Evolutionary conservation across 2,329 filamentous ascomycete genomes (phyloP), one percentile per base, ranked within the genome.

Genomic region (Arachnopeziza araneosa): DNA sequence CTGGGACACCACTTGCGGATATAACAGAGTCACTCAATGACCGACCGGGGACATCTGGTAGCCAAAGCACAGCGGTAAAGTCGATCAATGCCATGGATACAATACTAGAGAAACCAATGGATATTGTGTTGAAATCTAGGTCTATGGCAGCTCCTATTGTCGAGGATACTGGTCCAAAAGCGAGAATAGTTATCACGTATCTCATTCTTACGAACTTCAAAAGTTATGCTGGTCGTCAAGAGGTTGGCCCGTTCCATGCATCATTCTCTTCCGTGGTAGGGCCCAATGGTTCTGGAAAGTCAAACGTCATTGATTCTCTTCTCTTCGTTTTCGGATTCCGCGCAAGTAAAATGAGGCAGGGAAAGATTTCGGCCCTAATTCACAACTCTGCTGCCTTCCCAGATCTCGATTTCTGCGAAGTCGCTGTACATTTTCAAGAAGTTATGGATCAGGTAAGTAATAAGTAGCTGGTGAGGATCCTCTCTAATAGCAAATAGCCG

Each of bases 241-340:
- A 96, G 76, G 95, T 99, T 61, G 95, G 95, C 0, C 95, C 95
- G 0, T 99, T 99, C 74, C 95, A 99, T 73, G 84, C 91, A 1
- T 99, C 95, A 0, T 99, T 99, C 76, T 97, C 95, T 1, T 97
- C 95, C 0, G 95, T 99, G 1, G 95, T 99, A 10, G 96, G 95
- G 0, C 95, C 96, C 55, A 99, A 99, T 73, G 95, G 95, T 63
- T 99, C 95, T 10, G 95, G 95, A 61, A 99, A 99, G 74, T 98
- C 95, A 23, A 99, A 99, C 69, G 96, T 99, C 64, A 99, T 99
- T 72, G 95, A 99, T 75, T 97, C 95, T 1, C 79, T 99, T 26
- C 84, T 99, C 0, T 99, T 99, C 71, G 95, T 99, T n/a, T 99
- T 99, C 72, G 95, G 96, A 57, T 99, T 99, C 78, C 88, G 95